These are phyloP conservation scores for Zangia roseola DNA, from an alignment of 768 basidiomycete species.

Conservation along the genomic window DNA sequence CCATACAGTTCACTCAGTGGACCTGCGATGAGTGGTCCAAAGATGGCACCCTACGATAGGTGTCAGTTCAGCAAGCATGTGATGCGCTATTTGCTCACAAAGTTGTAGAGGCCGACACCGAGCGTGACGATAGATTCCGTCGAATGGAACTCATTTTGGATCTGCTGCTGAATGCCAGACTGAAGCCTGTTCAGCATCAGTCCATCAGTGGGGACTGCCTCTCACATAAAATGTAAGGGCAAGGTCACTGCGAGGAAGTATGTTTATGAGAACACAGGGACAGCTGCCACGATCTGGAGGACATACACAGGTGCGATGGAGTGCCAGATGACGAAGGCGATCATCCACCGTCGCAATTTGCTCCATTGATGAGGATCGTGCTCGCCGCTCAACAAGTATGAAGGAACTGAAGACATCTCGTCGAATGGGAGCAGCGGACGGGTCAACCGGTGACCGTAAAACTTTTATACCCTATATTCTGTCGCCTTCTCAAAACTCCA, in stretches of 20 bases:
- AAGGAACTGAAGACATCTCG: constrained; percentile 22
- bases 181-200: constrained; percentile 7
- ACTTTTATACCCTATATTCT: constrained; percentile 16
- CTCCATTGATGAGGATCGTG: constrained; percentile 28
- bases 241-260: constrained; percentile 17
- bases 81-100: constrained; percentile 13
- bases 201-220: not conserved
- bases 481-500: not conserved
- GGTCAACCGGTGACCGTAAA: not conserved
- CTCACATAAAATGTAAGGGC: constrained; percentile 30
- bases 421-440: not conserved
- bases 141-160: constrained; percentile 21
- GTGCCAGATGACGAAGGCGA: constrained; percentile 29
- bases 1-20: constrained; percentile 28
- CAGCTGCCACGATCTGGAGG: not conserved
- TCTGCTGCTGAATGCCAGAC: constrained; percentile 30
- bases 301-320: constrained; percentile 31
- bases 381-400: constrained; percentile 16
- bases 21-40: constrained; percentile 26
- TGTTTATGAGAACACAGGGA: not conserved
- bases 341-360: constrained; percentile 28
- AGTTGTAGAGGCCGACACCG: constrained; percentile 27
- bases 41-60: constrained; percentile 17
- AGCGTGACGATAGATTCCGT: constrained; percentile 24
- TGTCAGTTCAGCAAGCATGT: not conserved